Conservation (phyloP, 2,329 filamentous ascomycete species). For the Scortechinia acanthostroma region DNA sequence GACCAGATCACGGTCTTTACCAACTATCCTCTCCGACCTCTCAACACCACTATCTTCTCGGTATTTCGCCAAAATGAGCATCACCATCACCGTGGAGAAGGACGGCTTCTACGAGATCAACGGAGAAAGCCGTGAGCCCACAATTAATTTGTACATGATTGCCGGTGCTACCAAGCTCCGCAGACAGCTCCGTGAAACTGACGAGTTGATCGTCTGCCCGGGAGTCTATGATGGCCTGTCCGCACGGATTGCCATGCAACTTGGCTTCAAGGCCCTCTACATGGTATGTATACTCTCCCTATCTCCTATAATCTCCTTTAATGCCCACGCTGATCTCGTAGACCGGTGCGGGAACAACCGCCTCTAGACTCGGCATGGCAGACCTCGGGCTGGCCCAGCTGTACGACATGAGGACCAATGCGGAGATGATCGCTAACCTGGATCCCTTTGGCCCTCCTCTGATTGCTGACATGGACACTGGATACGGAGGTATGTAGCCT, state of each 20-base stretch:
- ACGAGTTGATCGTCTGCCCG: conserved; percentile 30
- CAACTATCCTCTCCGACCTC: too few relatives aligned
- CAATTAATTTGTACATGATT: conserved; percentile 13
- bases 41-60: background rate
- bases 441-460: conserved; percentile 34
- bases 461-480: conserved; percentile 45
- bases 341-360: conserved; percentile 40
- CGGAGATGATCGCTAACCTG: conserved; percentile 42
- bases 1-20: too few relatives aligned
- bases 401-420: conserved; percentile 41
- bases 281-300: conserved; percentile 29
- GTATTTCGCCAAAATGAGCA: conserved; percentile 12
- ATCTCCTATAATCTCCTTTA: too few relatives aligned
- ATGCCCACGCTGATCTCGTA: too few relatives aligned
- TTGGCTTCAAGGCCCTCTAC: conserved; percentile 38
- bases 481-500: conserved; percentile 34
- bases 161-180: conserved; percentile 12
- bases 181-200: conserved; percentile 17
- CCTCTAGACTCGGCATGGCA: conserved; percentile 35
- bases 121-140: conserved; percentile 14
- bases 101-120: conserved; percentile 20
- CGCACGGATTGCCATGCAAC: conserved; percentile 34
- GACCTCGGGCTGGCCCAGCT: conserved; percentile 40
- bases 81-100: conserved; percentile 20
- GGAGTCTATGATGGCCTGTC: conserved; percentile 41